Evolutionary conservation across 1,139 yeast genomes (phyloP).

Genomic region (Suhomyces anneliseae): DNA sequence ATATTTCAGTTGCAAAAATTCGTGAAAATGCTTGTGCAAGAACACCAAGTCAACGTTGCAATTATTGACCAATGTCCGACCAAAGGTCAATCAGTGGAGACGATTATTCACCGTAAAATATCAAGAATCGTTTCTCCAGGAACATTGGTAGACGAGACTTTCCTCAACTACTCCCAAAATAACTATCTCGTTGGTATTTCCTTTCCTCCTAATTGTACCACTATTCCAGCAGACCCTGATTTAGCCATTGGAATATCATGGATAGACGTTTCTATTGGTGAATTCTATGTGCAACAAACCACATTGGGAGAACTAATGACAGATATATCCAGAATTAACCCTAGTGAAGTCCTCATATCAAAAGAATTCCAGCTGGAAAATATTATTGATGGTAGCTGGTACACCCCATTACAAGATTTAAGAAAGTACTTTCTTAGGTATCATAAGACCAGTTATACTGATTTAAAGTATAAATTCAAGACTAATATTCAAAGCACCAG

Average conservation of each 20-base stretch:
- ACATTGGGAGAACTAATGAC: conserved; percentile 53
- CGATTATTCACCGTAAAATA: conserved; percentile 62
- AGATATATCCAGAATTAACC: conserved; percentile 63
- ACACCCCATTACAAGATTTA: conserved; percentile 59
- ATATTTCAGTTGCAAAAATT: conserved; percentile 67
- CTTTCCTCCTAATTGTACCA: conserved; percentile 50
- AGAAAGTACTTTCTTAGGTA: conserved; percentile 60
- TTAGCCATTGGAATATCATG: conserved; percentile 73
- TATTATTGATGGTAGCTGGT: conserved; percentile 52
- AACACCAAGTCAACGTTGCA: conserved; percentile 69
- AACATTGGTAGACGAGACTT: conserved; percentile 83
- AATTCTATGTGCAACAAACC: conserved; percentile 65
- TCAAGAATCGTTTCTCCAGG: conserved; percentile 90
- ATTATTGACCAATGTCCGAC: conserved; percentile 67
- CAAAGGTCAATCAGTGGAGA: conserved; percentile 20
- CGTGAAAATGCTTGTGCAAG: conserved; percentile 70
- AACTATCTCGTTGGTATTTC: conserved; percentile 69
- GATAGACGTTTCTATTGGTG: conserved; percentile 88
- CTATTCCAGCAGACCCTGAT: conserved; percentile 46
- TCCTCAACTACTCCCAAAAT: conserved; percentile 68
- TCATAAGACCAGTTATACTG: conserved; percentile 38
- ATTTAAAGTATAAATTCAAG: conserved; percentile 36
- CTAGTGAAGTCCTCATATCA: conserved; percentile 62
- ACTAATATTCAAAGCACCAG: conserved; percentile 56
- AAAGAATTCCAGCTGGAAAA: conserved; percentile 31